Base-by-base conservation (phyloP, 106 monocot species). In the Allium cepa region DNA sequence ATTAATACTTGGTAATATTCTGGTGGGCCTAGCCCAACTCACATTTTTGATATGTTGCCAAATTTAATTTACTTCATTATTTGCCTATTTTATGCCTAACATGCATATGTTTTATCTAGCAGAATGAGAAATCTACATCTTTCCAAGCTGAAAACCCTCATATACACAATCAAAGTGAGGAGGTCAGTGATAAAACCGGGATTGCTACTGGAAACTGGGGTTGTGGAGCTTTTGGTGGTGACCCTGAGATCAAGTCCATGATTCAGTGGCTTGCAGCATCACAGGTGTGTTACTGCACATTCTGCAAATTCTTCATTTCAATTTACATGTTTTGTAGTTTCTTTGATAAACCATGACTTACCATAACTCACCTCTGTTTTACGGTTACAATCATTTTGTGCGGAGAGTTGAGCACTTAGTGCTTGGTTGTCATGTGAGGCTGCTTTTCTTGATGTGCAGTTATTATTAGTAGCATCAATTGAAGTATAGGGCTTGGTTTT, bases 221-320 rank as follows among this genome's bases (percentile, higher is more conserved):
- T 17, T 97, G 92, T 70, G 97, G 92, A 56, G 97, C 87, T 62
- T 97, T 97, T 89, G 89, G 92, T 60, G 92, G 97, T 69, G 92
- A 97, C 64, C 87, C 83, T 47, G 74, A 92, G 68, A 76, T 97
- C 47, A 97, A 97, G 78, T 73, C 84, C 69, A 84, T 90, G 56
- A 80, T 97, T 76, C 97, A 97, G 73, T 97, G 97, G 97, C 84
- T 97, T 79, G 86, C 92, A 73, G 89, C 97, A 76, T 92, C 97
- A 70, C 97, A 97, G 97, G 96, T 87, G 75, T 12, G 7, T 67
- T 7, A 12, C 47, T 22, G 13, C 22, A 17, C 26, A n/a, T 49
- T 22, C 14, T 1, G 4, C 50, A 66, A 49, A 66, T 11, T 55
- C 3, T 55, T 64, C 15, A 49, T 49, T 48, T 15, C 49, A 64